Percentiles rank a stretch among this genome's conserved stretches.
These are phyloP conservation scores for Moringa oleifera DNA, from an alignment of 345 rosid genomes.

Conservation along the genomic window DNA sequence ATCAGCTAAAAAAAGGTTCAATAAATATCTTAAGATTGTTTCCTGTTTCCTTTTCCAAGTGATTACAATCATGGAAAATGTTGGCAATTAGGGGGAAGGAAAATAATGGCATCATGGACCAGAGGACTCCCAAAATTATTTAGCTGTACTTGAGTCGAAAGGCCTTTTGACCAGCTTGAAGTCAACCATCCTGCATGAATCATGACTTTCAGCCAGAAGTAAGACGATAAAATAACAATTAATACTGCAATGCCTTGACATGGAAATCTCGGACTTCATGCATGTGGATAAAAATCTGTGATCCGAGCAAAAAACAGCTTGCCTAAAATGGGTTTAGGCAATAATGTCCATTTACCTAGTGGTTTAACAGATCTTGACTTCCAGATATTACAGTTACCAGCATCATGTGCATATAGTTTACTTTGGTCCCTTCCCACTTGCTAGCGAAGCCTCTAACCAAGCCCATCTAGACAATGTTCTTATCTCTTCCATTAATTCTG, in stretches of 20 bases:
- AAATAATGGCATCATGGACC: neutral
- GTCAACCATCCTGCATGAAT: neutral
- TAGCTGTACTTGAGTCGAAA: neutral
- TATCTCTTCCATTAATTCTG: no score
- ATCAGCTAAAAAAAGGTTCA: neutral
- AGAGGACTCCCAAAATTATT: neutral
- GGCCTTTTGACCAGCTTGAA: neutral
- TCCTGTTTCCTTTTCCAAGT: no score
- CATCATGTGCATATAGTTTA: neutral
- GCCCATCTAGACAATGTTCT: no score
- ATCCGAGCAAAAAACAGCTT: neutral
- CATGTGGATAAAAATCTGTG: no score
- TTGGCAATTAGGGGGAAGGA: neutral
- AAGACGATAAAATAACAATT: neutral
- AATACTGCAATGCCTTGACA: neutral
- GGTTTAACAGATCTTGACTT: neutral
- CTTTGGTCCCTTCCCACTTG: no score
- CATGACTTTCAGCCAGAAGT: conserved; percentile 5
- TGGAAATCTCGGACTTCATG: no score
- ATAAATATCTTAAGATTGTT: no score
- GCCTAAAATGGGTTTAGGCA: neutral
- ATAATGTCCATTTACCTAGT: neutral
- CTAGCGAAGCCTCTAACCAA: no score
- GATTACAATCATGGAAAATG: no score
- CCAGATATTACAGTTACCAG: neutral